Conservation (phyloP, 768 basidiomycete genomes). For the Dacryopinax primogenitus region DNA sequence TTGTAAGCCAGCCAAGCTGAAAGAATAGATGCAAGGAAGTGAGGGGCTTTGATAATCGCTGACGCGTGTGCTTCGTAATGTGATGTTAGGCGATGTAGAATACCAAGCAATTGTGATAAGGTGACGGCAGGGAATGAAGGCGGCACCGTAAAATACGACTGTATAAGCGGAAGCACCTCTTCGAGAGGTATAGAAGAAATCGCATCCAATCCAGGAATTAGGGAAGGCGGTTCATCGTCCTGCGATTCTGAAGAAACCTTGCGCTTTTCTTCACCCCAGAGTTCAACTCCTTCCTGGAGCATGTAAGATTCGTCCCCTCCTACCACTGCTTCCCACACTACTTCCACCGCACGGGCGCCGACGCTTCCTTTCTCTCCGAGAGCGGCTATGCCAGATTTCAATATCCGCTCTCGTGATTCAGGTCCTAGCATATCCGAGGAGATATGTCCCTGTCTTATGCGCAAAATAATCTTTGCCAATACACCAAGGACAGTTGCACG, state of each 20-base stretch:
- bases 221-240: neutral
- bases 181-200: conserved; percentile 31
- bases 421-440: conserved; percentile 27
- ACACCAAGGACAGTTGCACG: conserved; percentile 69
- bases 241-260: neutral
- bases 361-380: conserved; percentile 52
- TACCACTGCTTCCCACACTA: conserved; percentile 61
- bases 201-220: conserved; percentile 16
- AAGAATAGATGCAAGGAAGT: neutral
- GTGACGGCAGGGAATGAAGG: conserved; percentile 35
- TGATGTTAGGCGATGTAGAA: conserved; percentile 49
- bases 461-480: conserved; percentile 43
- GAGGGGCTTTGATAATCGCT: neutral
- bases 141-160: conserved; percentile 32
- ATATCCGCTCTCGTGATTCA: conserved; percentile 44
- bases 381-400: conserved; percentile 55
- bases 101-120: conserved; percentile 41
- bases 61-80: conserved; percentile 23
- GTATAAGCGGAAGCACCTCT: conserved; percentile 42
- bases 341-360: conserved; percentile 53
- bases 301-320: conserved; percentile 37
- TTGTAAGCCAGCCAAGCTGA: conserved; percentile 1
- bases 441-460: conserved; percentile 23
- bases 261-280: conserved; percentile 25
- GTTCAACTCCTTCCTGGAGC: conserved; percentile 37